Conservation (phyloP, 495 filamentous ascomycete species). For the Aspergillus sclerotiicarbonarius region DNA sequence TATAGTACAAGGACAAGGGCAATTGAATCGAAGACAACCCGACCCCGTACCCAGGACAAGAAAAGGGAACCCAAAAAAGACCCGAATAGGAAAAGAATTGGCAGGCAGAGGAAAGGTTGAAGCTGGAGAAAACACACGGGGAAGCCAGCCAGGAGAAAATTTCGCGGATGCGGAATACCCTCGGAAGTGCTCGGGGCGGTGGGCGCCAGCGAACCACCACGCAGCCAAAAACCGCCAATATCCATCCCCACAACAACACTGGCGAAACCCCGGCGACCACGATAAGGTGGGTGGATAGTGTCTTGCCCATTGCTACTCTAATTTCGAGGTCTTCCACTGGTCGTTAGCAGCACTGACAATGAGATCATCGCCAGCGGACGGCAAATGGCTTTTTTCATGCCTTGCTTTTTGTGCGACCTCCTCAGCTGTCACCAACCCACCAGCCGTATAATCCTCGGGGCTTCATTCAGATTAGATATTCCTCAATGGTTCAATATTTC, state of each 20-base stretch:
- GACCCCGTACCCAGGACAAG: slow-evolving; percentile 36
- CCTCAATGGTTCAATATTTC: too few relatives aligned
- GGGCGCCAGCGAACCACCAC: slow-evolving; percentile 12
- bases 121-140: slow-evolving; percentile 24
- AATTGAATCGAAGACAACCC: slow-evolving; percentile 42
- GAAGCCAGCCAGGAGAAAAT: slow-evolving; percentile 35
- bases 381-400: too few relatives aligned
- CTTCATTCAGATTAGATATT: too few relatives aligned
- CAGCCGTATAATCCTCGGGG: too few relatives aligned
- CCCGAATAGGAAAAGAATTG: slow-evolving; percentile 21
- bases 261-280: neutral
- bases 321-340: too few relatives aligned
- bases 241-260: slow-evolving; percentile 5
- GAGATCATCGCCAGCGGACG: too few relatives aligned
- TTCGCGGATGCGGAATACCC: slow-evolving; percentile 44
- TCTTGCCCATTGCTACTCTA: too few relatives aligned
- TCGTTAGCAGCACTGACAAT: too few relatives aligned
- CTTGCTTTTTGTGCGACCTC: too few relatives aligned
- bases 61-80: slow-evolving; percentile 29
- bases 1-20: slow-evolving; percentile 42
- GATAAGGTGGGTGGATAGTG: neutral
- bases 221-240: neutral
- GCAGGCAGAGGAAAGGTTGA: slow-evolving; percentile 27
- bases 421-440: too few relatives aligned
- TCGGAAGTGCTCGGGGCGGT: slow-evolving; percentile 48